Evolutionary conservation across 1,139 yeast species (phyloP), one percentile per base, ranked within the genome.

Genomic region (Pichia inconspicua): DNA sequence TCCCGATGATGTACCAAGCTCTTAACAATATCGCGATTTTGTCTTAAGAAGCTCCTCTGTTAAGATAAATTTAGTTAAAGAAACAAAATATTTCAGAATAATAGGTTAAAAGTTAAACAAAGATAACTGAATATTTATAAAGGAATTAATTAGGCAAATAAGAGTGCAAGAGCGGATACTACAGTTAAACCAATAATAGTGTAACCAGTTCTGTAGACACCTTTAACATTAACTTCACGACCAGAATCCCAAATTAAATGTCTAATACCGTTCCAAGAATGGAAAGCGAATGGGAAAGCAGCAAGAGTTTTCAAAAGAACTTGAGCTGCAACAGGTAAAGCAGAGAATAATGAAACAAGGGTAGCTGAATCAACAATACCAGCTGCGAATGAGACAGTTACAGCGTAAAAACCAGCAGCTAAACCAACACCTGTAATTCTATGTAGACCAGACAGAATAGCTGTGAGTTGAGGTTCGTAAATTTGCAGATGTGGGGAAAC

Each of bases 221-320:
- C 97, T 65, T 82, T 78, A 58, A 86, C 62, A 55, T 89, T 76
- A 66, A 90, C 77, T 67, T 84, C 87, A 58, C 71, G 74, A 64
- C 95, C 95, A 48, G 80, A 66, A 67, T 92, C 97, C 97, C 97
- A 92, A 50, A 87, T 64, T 70, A 90, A 72, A 68, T 92, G 98
- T 77, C 98, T 86, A 54, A 90, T 55, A 60, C 97, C 97, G 67
- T 90, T 89, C 66, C 74, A 78, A 45, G 76, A 65, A 68, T 92
- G 98, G 82, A 77, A 89, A 42, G 85, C 85, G 68, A 92, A 89
- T 57, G 97, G 92, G 70, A 78, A 77, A 5, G 95, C 80, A 61
- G 84, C 79, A 39, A 78, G 61, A 45, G 84, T 82, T 73, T 92
- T 92, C 52, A 79, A 69, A 38, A 74, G 73, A 52, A 78, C 60